A percentile compares a stretch with the other conserved stretches of the same genome.
phyloP scores from a whole-genome alignment of 306 rosid species.

The Quercus bicolor region DNA sequence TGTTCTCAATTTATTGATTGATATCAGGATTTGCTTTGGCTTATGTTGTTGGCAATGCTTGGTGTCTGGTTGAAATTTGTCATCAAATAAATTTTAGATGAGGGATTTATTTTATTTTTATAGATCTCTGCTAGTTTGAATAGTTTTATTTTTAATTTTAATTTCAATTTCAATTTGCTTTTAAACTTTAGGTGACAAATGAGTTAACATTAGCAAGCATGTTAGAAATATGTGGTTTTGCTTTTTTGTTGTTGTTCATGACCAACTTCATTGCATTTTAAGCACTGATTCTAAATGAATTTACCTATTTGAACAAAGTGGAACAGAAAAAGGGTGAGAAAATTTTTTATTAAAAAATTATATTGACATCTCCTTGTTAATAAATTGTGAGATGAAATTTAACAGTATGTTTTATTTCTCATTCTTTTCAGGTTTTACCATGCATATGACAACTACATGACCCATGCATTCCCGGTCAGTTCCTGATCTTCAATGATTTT shows the following conservation, averaged over 20 bases:
- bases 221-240: neutral
- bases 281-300: neutral
- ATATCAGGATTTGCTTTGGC: neutral
- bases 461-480: slow-evolving; percentile 89
- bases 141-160: neutral
- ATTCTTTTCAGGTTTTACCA: slow-evolving; percentile 75
- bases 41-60: neutral
- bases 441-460: slow-evolving; percentile 92
- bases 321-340: neutral
- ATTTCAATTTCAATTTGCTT: neutral
- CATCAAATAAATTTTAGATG: neutral
- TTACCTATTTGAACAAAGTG: neutral
- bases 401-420: neutral
- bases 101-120: neutral
- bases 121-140: neutral
- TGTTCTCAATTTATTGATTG: neutral
- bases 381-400: slow-evolving; percentile 8
- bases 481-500: slow-evolving; percentile 5
- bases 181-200: neutral
- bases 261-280: neutral
- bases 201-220: neutral
- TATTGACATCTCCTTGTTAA: neutral
- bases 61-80: neutral
- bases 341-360: neutral
- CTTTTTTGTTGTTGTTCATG: neutral